These are phyloP conservation scores for Claviceps cyperi DNA, from an alignment of 2,329 filamentous ascomycete genomes.

Conservation along the genomic window DNA sequence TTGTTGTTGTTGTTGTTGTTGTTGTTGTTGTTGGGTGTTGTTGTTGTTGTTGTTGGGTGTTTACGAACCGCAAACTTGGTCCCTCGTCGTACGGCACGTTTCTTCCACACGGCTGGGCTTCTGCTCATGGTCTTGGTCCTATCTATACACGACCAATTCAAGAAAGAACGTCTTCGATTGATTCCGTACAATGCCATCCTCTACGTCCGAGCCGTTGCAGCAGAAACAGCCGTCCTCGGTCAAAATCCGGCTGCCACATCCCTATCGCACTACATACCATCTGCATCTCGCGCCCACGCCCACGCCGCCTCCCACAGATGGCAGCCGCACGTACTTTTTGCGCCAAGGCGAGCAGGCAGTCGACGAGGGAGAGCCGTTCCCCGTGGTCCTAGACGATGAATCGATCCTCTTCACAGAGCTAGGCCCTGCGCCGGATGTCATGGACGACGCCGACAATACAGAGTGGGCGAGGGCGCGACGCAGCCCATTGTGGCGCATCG, in stretches of 20 bases:
- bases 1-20: too few species aligned
- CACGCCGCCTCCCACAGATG: slow-evolving; percentile 2
- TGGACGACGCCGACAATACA: slow-evolving; percentile 1
- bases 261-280: slow-evolving; percentile 13
- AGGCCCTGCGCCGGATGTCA: background rate
- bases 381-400: slow-evolving; percentile 4
- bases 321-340: slow-evolving; percentile 8
- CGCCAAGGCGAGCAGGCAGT: slow-evolving; percentile 9
- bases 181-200: background rate
- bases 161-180: background rate
- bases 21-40: too few species aligned
- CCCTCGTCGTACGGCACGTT: too few species aligned
- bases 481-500: background rate
- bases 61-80: too few species aligned
- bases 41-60: too few species aligned
- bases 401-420: background rate
- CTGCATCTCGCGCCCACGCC: slow-evolving; percentile 9
- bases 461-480: slow-evolving; percentile 2
- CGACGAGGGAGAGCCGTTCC: slow-evolving; percentile 9
- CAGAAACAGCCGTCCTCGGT: background rate
- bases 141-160: background rate
- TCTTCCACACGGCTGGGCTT: too few species aligned
- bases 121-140: too few species aligned
- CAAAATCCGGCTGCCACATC: slow-evolving; percentile 7
- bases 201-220: background rate